Percentiles rank a stretch among this genome's conserved stretches.
Evolutionary conservation across 1,284 basidiomycete genomes (phyloP).

Genomic region (Ustilago crameri): DNA sequence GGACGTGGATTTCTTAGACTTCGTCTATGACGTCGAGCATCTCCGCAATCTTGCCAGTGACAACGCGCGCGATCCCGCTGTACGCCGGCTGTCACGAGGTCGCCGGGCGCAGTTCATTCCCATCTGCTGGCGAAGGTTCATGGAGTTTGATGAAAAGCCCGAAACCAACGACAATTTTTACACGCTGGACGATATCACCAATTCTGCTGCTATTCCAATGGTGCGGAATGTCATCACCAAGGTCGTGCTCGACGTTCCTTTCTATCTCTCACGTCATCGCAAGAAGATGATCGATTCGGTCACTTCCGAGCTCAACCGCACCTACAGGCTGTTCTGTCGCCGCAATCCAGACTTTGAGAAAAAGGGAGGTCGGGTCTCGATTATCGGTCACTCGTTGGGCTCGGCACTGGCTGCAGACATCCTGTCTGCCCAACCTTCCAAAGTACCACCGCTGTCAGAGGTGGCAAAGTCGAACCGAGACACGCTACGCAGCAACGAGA

Average conservation of each 20-base stretch:
- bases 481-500: conserved; percentile 24
- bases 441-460: conserved; percentile 60
- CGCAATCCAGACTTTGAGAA: conserved; percentile 70
- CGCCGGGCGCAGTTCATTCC: conserved; percentile 72
- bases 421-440: conserved; percentile 72
- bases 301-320: conserved; percentile 60
- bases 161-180: conserved; percentile 70
- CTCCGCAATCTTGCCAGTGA: conserved; percentile 48
- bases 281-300: conserved; percentile 71
- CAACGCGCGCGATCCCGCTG: conserved; percentile 40
- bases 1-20: conserved; percentile 58
- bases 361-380: conserved; percentile 70
- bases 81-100: conserved; percentile 47
- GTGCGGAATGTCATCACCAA: conserved; percentile 60
- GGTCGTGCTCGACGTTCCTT: conserved; percentile 71
- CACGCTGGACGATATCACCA: conserved; percentile 68
- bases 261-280: conserved; percentile 70
- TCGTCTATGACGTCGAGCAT: conserved; percentile 62
- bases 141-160: conserved; percentile 62
- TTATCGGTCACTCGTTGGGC: conserved; percentile 71
- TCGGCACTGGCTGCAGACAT: conserved; percentile 73
- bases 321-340: conserved; percentile 73
- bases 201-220: conserved; percentile 51
- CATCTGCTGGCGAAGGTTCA: conserved; percentile 73
- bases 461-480: conserved; percentile 17